Conservation (phyloP, 805 yeast genomes). For the Torulaspora delbrueckii region DNA sequence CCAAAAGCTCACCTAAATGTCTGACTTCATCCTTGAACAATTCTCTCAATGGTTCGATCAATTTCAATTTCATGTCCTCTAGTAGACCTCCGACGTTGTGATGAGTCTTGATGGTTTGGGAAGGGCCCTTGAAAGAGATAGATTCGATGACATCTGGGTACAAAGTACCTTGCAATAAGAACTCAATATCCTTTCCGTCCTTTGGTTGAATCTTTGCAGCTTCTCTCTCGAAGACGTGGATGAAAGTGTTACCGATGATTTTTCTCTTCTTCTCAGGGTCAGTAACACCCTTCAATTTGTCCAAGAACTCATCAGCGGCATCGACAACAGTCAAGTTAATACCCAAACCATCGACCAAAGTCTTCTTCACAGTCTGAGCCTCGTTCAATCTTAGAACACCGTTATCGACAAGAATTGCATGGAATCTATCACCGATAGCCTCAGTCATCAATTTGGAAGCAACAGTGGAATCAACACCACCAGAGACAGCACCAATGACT, state of each 20-base stretch:
- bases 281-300: conserved; percentile 83
- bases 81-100: conserved; percentile 98
- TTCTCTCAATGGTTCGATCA: conserved; percentile 98
- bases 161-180: conserved; percentile 90
- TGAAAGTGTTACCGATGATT: conserved; percentile 96
- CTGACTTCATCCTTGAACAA: conserved; percentile 98
- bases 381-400: conserved; percentile 96
- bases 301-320: conserved; percentile 85
- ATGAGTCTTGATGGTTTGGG: conserved; percentile 98
- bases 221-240: conserved; percentile 93
- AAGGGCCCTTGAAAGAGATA: conserved; percentile 98
- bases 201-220: conserved; percentile 88
- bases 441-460: conserved; percentile 97
- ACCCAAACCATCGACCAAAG: conserved; percentile 88
- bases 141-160: conserved; percentile 99
- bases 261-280: conserved; percentile 99
- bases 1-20: conserved; percentile 87
- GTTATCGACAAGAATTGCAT: conserved; percentile 95
- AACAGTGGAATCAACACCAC: conserved; percentile 99
- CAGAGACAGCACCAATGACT: conserved; percentile 98
- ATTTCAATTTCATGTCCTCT: conserved; percentile 96
- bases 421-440: conserved; percentile 98
- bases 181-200: conserved; percentile 87
- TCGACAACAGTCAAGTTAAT: conserved; percentile 92
- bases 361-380: conserved; percentile 81